Evolutionary conservation across 257 asterid genomes (phyloP).

Genomic region (Forsythia suspensa): DNA sequence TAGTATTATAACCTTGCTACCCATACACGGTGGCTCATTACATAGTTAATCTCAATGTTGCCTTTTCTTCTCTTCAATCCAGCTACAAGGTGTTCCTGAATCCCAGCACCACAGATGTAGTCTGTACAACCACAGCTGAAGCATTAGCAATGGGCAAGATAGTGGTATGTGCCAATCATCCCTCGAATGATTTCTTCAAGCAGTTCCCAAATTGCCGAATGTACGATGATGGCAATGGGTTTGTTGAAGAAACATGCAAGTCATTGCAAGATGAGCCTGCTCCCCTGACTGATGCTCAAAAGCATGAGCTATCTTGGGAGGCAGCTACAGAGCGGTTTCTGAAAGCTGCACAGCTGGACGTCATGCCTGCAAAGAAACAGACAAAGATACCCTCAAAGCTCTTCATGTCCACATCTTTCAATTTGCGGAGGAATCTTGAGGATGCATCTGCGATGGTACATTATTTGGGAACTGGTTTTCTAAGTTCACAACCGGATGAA

Average conservation of each 20-base stretch:
- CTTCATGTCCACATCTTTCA: conserved; percentile 64
- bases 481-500: conserved; percentile 70
- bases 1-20: neutral
- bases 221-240: conserved; percentile 63
- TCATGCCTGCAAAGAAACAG: conserved; percentile 38
- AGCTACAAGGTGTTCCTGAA: conserved; percentile 91
- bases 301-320: conserved; percentile 94
- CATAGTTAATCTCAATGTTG: conserved; percentile 12
- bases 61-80: conserved; percentile 24
- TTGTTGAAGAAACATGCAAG: conserved; percentile 64
- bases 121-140: conserved; percentile 97
- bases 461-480: conserved; percentile 65
- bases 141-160: conserved; percentile 98
- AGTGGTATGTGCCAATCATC: conserved; percentile 91
- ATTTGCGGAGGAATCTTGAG: conserved; percentile 60
- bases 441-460: conserved; percentile 84
- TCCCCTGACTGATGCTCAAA: conserved; percentile 64
- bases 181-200: conserved; percentile 94
- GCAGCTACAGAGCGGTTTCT: conserved; percentile 92
- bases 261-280: conserved; percentile 81
- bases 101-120: conserved; percentile 98
- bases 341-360: conserved; percentile 61
- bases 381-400: conserved; percentile 49
- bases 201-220: conserved; percentile 94
- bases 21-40: neutral